Conservation (phyloP, 768 basidiomycete genomes). For the Lactifluus volemus region DNA sequence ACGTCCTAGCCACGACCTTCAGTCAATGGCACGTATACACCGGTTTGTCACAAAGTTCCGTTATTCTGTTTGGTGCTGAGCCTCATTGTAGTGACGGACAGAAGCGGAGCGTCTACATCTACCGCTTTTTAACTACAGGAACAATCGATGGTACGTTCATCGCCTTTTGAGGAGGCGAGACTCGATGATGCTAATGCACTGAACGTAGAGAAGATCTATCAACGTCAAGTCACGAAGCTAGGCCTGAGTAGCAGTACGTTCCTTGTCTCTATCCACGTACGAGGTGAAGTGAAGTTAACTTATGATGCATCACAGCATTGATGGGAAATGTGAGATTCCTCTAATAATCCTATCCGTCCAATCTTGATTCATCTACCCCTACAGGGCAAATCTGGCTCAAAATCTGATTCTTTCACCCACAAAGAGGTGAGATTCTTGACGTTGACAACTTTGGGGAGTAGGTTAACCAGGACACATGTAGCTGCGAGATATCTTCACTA, state of each 20-base stretch:
- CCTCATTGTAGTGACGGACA: slow-evolving; percentile 71
- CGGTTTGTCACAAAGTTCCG: slow-evolving; percentile 38
- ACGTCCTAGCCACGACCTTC: slow-evolving; percentile 69
- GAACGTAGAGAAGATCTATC: slow-evolving; percentile 74
- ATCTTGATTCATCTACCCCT: not conserved
- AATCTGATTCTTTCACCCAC: slow-evolving; percentile 77
- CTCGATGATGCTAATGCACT: not conserved
- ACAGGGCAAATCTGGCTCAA: slow-evolving; percentile 43
- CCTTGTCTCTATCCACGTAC: slow-evolving; percentile 19
- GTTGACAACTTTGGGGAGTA: slow-evolving; percentile 4
- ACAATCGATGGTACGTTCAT: slow-evolving; percentile 68
- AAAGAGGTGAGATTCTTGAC: slow-evolving; percentile 56
- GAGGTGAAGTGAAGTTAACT: slow-evolving; percentile 5
- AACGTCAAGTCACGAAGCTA: slow-evolving; percentile 90
- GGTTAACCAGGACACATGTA: slow-evolving; percentile 27
- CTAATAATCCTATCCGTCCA: slow-evolving; percentile 12
- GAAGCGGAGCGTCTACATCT: slow-evolving; percentile 84
- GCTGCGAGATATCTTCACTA: slow-evolving; percentile 89
- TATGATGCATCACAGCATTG: slow-evolving; percentile 37
- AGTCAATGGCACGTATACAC: slow-evolving; percentile 96
- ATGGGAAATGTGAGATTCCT: slow-evolving; percentile 53
- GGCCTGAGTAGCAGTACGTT: slow-evolving; percentile 78
- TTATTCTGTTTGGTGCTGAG: slow-evolving; percentile 7
- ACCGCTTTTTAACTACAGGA: slow-evolving; percentile 77
- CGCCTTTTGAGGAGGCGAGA: not conserved